Conservation (phyloP, 129 eudicot species). For the Apium graveolens region DNA sequence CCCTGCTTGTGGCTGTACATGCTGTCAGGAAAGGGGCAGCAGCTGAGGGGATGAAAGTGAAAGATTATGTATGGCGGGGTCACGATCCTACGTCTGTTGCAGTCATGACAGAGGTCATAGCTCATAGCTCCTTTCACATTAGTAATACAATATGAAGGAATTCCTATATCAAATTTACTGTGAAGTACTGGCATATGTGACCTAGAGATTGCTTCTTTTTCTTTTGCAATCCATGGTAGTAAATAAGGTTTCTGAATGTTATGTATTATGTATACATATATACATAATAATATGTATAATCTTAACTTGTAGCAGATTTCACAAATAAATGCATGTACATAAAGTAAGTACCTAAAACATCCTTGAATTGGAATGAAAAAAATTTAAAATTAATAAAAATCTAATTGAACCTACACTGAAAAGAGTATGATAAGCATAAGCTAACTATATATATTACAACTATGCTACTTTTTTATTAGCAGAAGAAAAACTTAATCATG, state of each 20-base stretch:
- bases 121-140: slow-evolving; percentile 9
- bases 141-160: neutral
- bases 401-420: too few relatives aligned
- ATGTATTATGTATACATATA: neutral
- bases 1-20: slow-evolving; percentile 84
- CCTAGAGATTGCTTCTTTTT: neutral
- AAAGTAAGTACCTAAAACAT: neutral
- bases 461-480: neutral
- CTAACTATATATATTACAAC: neutral
- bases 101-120: slow-evolving; percentile 93
- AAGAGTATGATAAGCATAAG: neutral
- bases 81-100: slow-evolving; percentile 98
- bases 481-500: neutral
- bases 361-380: too few relatives aligned
- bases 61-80: slow-evolving; percentile 97
- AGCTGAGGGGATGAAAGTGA: slow-evolving; percentile 90
- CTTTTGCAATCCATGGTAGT: neutral
- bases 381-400: too few relatives aligned
- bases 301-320: neutral
- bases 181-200: neutral
- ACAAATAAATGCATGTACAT: neutral
- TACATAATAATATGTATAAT: neutral
- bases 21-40: slow-evolving; percentile 98
- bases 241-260: neutral
- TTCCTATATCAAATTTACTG: neutral